phyloP scores from a whole-genome alignment of 139 green algal genomes.

The Desmodesmus armatus region DNA sequence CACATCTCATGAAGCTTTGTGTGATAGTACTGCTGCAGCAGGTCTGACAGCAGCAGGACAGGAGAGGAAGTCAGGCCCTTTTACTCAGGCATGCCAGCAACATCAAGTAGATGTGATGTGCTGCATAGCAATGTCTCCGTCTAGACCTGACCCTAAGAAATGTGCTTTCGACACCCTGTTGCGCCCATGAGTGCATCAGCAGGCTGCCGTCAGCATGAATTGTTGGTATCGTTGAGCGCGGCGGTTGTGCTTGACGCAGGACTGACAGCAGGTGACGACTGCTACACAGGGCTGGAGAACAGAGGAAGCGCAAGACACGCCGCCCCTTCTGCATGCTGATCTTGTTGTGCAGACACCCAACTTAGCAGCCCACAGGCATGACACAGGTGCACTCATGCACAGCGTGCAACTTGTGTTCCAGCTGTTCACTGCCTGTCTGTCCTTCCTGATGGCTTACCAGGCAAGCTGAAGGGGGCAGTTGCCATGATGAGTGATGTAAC shows the following conservation, averaged over 20 bases:
- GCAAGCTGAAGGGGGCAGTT: constrained; percentile 50
- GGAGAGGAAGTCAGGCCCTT: neutral
- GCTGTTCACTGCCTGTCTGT: constrained; percentile 36
- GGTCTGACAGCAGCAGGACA: constrained; percentile 40
- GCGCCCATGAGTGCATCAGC: neutral
- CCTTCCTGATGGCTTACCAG: too few species aligned
- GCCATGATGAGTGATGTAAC: constrained; percentile 51
- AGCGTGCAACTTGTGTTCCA: constrained; percentile 19
- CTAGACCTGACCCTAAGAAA: neutral
- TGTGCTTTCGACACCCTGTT: neutral
- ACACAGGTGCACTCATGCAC: neutral
- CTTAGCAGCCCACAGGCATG: neutral
- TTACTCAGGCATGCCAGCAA: neutral
- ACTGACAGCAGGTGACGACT: too few species aligned
- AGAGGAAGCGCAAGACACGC: neutral
- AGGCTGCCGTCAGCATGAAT: neutral
- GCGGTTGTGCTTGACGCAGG: too few species aligned
- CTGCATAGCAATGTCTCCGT: neutral
- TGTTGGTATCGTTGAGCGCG: too few species aligned
- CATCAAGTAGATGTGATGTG: neutral
- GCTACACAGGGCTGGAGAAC: too few species aligned
- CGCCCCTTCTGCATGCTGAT: neutral
- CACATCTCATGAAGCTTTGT: constrained; percentile 57
- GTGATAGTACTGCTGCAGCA: constrained; percentile 56
- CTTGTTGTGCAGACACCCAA: neutral